phyloP scores from a whole-genome alignment of 768 basidiomycete genomes.

The Boletus eberwhitei region DNA sequence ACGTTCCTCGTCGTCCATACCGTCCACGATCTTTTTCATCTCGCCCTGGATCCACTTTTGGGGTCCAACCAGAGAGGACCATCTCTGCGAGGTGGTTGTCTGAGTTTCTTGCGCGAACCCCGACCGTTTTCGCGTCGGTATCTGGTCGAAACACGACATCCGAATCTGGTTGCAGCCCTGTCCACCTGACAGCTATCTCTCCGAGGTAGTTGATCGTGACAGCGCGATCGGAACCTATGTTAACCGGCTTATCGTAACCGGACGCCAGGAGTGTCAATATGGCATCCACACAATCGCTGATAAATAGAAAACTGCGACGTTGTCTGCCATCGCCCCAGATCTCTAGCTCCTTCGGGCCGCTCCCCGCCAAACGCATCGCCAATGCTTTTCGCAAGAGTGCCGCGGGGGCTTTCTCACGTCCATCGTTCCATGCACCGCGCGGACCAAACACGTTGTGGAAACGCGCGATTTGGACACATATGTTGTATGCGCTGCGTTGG shows the following conservation, averaged over 20 bases:
- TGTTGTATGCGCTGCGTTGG: conserved; percentile 25
- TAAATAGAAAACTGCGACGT: conserved; percentile 53
- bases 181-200: conserved; percentile 34
- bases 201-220: conserved; percentile 44
- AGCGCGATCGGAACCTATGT: conserved; percentile 49
- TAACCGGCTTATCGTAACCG: conserved; percentile 36
- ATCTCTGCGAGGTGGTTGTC: conserved; percentile 39
- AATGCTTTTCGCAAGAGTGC: conserved; percentile 54
- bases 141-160: conserved; percentile 30
- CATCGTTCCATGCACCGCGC: conserved; percentile 48
- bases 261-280: conserved; percentile 43
- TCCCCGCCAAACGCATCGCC: conserved; percentile 20
- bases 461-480: conserved; percentile 46
- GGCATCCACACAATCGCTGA: conserved; percentile 52
- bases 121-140: conserved; percentile 34
- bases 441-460: conserved; percentile 63
- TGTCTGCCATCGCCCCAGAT: conserved; percentile 58
- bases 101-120: conserved; percentile 51
- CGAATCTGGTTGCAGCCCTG: conserved; percentile 26
- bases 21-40: conserved; percentile 26
- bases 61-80: conserved; percentile 41
- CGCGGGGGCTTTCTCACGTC: conserved; percentile 58
- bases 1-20: conserved; percentile 7
- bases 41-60: conserved; percentile 46
- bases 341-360: conserved; percentile 35